Base-by-base conservation (phyloP, 805 yeast species). In the Pichia paraexigua region DNA sequence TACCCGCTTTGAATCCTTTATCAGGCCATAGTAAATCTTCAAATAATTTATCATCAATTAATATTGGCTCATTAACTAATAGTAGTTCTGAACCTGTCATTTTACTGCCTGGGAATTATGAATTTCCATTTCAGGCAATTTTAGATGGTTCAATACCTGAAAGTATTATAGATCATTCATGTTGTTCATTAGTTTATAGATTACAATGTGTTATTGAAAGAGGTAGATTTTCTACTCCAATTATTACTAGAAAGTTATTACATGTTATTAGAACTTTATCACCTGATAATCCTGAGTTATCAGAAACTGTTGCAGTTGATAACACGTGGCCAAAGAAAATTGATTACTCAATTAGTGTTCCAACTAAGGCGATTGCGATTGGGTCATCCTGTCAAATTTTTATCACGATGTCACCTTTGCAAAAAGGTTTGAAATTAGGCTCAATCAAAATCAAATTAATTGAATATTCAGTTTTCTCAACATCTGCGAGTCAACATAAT, bases 281-380 rank as follows among this genome's bases (percentile, higher is more conserved):
- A 2, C 79, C 95, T 0, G 98, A 92, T 65, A 78, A 95, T 1
- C 78, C 87, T 4, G 98, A 94, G 60, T 72, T 90, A 24, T 77
- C 95, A 0, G 97, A 92, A 66, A 88, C 98, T 0, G 87, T 91
- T 59, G 87, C 95, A 0, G 95, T 92, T 32, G 96, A 90, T 63
- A 92, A 92, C 64, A 83, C 91, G 1, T 92, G 98, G 98, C 97
- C 98, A 2, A 73, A 82, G 45, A 94, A 94, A 64, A 88, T 92
- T 32, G 97, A 92, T 62, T 92, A 92, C 65, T 78, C 89, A 3
- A 80, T 94, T 53, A 85, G 87, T 49, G 82, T 87, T 7, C 97
- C 98, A 0, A 75, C 88, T 25, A 84, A 87, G 61, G 96, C 97
- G 0, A 78, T 89, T 24, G 95, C 98, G 0, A 83, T 94, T 43